A percentile compares a stretch with the other conserved stretches of the same genome.
Evolutionary conservation across 202 grass and related monocot species (phyloP).

Genomic region (Elaeis oleifera): DNA sequence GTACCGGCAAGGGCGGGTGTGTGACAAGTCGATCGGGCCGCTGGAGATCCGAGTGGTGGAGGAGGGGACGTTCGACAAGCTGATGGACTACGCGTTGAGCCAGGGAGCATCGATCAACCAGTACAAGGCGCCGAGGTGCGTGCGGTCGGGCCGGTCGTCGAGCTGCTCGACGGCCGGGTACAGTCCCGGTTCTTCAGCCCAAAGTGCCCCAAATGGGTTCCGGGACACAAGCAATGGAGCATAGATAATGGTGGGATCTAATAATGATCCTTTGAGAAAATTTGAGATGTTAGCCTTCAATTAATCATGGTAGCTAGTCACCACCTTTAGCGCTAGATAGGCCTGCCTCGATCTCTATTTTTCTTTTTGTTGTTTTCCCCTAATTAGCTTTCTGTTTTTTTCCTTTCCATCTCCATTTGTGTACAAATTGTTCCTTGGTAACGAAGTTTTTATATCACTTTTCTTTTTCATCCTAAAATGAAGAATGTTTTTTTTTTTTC

Average conservation of each 20-base stretch:
- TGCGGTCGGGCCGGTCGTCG: slow-evolving; percentile 57
- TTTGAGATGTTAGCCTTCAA: too few relatives aligned
- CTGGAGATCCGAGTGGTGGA: slow-evolving; percentile 85
- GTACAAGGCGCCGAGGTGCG: slow-evolving; percentile 93
- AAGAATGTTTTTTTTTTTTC: slow-evolving; percentile 2
- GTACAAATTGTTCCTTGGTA: slow-evolving; percentile 28
- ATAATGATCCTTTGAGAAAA: neutral
- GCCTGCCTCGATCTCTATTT: too few relatives aligned
- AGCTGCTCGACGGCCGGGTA: slow-evolving; percentile 68
- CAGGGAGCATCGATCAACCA: slow-evolving; percentile 92
- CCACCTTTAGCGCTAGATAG: too few relatives aligned
- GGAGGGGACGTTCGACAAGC: slow-evolving; percentile 92
- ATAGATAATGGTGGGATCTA: slow-evolving; percentile 27
- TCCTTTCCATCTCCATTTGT: slow-evolving; percentile 2
- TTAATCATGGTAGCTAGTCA: too few relatives aligned
- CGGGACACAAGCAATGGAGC: slow-evolving; percentile 71
- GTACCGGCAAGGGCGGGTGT: slow-evolving; percentile 72
- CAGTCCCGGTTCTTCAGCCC: slow-evolving; percentile 68
- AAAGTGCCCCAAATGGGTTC: slow-evolving; percentile 84
- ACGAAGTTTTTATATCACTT: slow-evolving; percentile 19
- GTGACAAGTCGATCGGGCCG: slow-evolving; percentile 70
- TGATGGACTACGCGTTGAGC: slow-evolving; percentile 95
- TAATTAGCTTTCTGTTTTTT: slow-evolving; percentile 1
- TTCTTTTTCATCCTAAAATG: slow-evolving; percentile 17
- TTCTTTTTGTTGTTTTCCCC: neutral